phyloP scores from a whole-genome alignment of 768 basidiomycete species.

The Mycena latifolia region DNA sequence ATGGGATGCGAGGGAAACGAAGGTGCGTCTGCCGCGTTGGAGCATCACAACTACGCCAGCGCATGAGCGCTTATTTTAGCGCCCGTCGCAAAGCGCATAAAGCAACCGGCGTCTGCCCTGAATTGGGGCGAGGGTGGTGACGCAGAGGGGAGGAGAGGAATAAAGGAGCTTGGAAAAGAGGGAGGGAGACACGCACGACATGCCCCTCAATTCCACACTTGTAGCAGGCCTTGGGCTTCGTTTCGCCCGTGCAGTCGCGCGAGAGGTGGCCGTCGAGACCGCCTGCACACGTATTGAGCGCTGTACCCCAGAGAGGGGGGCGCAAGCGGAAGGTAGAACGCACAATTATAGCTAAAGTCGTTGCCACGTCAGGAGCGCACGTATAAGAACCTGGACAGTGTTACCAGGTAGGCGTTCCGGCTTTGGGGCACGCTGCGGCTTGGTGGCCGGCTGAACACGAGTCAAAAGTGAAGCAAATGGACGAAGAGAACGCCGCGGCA shows the following conservation, averaged over 20 bases:
- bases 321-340: not conserved
- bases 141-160: not conserved
- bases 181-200: constrained; percentile 66
- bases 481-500: too few relatives aligned
- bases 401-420: constrained; percentile 90
- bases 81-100: too few relatives aligned
- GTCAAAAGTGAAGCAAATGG: too few relatives aligned
- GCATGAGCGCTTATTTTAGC: too few relatives aligned
- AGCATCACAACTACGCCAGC: too few relatives aligned
- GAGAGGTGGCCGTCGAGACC: constrained; percentile 87
- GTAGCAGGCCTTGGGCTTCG: constrained; percentile 91
- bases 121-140: not conserved
- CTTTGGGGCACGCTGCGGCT: constrained; percentile 87
- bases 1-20: too few relatives aligned
- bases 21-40: too few relatives aligned
- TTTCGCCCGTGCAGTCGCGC: constrained; percentile 81
- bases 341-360: not conserved
- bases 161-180: not conserved
- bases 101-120: too few relatives aligned
- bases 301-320: constrained; percentile 1
- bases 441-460: constrained; percentile 80
- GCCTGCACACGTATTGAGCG: constrained; percentile 71
- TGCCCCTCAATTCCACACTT: constrained; percentile 88
- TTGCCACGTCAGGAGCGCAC: not conserved
- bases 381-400: constrained; percentile 10